These are phyloP conservation scores for Coprinopsis strossmayeri DNA, from an alignment of 768 basidiomycete genomes.

Conservation along the genomic window DNA sequence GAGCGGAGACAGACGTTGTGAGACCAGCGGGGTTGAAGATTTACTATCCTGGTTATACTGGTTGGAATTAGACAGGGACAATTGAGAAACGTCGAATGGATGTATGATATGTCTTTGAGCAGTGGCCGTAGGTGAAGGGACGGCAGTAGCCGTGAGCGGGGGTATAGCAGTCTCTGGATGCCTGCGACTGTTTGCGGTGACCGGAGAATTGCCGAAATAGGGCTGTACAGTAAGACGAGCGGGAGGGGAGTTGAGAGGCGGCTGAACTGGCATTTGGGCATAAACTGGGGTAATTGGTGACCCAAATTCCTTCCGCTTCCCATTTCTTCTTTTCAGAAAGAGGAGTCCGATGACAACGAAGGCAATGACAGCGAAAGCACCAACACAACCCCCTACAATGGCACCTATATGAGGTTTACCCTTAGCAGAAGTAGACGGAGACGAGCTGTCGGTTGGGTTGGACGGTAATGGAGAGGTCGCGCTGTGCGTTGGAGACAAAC, in stretches of 20 bases:
- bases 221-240: too few relatives aligned
- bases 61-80: not conserved
- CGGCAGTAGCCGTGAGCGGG: not conserved
- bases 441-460: not conserved
- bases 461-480: not conserved
- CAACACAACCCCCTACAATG: slow-evolving; percentile 4
- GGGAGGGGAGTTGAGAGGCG: too few relatives aligned
- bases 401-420: not conserved
- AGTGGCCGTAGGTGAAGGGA: not conserved
- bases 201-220: not conserved
- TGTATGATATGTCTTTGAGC: not conserved
- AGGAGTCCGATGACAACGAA: not conserved
- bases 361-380: not conserved
- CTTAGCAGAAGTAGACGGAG: not conserved
- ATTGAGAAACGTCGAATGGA: not conserved
- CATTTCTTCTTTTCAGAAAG: not conserved
- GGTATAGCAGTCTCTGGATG: not conserved
- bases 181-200: not conserved
- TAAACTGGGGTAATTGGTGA: not conserved
- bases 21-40: too few relatives aligned
- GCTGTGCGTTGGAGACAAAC: not conserved
- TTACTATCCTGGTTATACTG: not conserved
- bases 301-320: not conserved
- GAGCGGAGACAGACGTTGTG: not conserved
- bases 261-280: not conserved